Evolutionary conservation across 2,329 filamentous ascomycete genomes (phyloP).

Genomic region (Trichoderma asperellum): DNA sequence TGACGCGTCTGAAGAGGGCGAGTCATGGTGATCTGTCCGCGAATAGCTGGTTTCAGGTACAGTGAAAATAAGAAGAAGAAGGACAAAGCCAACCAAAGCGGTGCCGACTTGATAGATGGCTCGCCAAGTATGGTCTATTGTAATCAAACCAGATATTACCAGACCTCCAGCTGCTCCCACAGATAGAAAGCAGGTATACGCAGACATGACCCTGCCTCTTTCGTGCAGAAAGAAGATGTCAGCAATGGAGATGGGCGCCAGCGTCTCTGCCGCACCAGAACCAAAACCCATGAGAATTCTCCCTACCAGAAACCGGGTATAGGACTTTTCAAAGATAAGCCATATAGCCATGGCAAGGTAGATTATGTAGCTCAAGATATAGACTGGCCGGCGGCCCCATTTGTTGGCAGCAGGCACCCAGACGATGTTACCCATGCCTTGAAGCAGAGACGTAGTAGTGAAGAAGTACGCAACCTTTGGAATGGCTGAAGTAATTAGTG

Average conservation of each 20-base stretch:
- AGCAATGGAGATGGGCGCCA: slow-evolving; percentile 55
- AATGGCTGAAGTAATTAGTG: slow-evolving; percentile 42
- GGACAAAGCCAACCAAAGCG: slow-evolving; percentile 53
- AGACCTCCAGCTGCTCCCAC: slow-evolving; percentile 49
- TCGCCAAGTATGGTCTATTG: slow-evolving; percentile 53
- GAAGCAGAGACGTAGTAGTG: slow-evolving; percentile 53
- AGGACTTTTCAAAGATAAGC: slow-evolving; percentile 49
- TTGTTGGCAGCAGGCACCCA: slow-evolving; percentile 54
- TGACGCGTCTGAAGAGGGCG: slow-evolving; percentile 23
- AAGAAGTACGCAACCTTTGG: slow-evolving; percentile 57
- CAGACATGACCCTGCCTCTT: slow-evolving; percentile 55
- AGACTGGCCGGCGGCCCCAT: slow-evolving; percentile 50
- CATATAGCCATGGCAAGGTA: slow-evolving; percentile 49
- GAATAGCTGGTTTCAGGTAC: slow-evolving; percentile 59
- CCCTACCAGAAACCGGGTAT: slow-evolving; percentile 48
- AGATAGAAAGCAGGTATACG: slow-evolving; percentile 48
- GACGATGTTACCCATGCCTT: slow-evolving; percentile 52
- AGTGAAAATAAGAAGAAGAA: slow-evolving; percentile 54
- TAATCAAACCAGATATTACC: slow-evolving; percentile 53
- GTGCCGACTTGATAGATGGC: slow-evolving; percentile 56
- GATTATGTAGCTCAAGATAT: slow-evolving; percentile 49
- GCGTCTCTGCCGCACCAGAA: slow-evolving; percentile 56
- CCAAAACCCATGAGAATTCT: slow-evolving; percentile 58
- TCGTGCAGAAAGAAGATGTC: slow-evolving; percentile 63
- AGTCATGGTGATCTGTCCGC: slow-evolving; percentile 35